phyloP scores from a whole-genome alignment of 352 stramenopile species.

The Globisporangium cederbergense region DNA sequence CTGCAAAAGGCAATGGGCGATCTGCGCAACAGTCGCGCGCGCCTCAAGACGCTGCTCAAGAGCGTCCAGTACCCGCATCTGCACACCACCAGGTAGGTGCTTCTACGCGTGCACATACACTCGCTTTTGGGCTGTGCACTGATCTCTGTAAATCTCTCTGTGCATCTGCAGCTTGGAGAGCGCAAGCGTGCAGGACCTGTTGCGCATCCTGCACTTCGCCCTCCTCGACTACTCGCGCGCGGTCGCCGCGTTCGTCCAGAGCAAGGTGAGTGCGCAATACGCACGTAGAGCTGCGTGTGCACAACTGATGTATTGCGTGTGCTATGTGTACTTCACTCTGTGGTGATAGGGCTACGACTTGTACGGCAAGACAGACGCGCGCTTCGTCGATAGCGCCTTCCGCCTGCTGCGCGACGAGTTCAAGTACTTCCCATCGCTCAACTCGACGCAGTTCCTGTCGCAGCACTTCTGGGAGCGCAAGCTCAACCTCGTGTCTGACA shows the following conservation, averaged over 20 bases:
- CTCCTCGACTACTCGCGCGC: constrained; percentile 74
- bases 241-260: constrained; percentile 51
- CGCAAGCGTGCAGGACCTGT: constrained; percentile 42
- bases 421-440: constrained; percentile 64
- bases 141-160: background rate
- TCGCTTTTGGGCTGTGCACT: background rate
- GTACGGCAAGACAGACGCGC: constrained; percentile 71
- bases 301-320: background rate
- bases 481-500: constrained; percentile 53
- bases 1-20: constrained; percentile 26
- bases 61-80: constrained; percentile 46
- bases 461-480: constrained; percentile 56
- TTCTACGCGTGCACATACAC: constrained; percentile 7
- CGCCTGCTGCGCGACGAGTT: constrained; percentile 74
- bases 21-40: constrained; percentile 52
- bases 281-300: background rate
- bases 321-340: background rate
- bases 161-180: constrained; percentile 24
- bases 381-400: constrained; percentile 74
- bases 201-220: constrained; percentile 64
- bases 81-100: constrained; percentile 31
- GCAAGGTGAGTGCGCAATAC: constrained; percentile 20
- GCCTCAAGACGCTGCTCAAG: constrained; percentile 56
- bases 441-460: constrained; percentile 58
- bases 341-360: constrained; percentile 51